Conservation (phyloP, 805 yeast genomes). For the Sporopachydermia lactativora region DNA sequence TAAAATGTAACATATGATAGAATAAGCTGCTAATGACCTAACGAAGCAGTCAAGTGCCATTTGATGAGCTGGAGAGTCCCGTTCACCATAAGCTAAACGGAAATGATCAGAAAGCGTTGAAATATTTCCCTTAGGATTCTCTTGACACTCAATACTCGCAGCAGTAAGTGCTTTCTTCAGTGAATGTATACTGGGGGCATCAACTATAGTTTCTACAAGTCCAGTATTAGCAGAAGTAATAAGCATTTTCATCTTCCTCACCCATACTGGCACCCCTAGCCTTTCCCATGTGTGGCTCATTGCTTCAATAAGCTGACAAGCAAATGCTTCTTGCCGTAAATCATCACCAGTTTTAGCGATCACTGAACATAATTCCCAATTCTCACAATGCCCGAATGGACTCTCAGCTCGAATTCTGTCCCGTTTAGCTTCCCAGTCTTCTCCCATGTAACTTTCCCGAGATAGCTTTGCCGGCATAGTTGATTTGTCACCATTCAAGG, state of each 20-base stretch:
- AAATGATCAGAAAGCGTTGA: conserved; percentile 73
- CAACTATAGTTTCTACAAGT: conserved; percentile 88
- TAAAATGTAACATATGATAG: conserved; percentile 76
- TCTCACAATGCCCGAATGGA: conserved; percentile 69
- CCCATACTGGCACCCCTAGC: conserved; percentile 68
- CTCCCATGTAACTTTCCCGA: conserved; percentile 56
- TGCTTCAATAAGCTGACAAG: conserved; percentile 83
- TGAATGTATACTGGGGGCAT: conserved; percentile 88
- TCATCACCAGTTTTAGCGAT: conserved; percentile 96
- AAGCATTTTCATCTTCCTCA: conserved; percentile 81
- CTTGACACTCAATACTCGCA: conserved; percentile 49
- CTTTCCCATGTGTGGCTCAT: conserved; percentile 76
- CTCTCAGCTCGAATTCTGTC: conserved; percentile 69
- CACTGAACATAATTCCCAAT: conserved; percentile 93
- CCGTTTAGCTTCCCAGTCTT: conserved; percentile 82
- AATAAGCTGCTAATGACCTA: conserved; percentile 81
- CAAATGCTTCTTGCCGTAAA: conserved; percentile 93
- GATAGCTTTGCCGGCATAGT: not conserved
- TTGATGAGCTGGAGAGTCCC: conserved; percentile 36
- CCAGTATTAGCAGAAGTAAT: conserved; percentile 88
- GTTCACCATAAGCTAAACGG: conserved; percentile 52
- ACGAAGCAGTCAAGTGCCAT: conserved; percentile 81
- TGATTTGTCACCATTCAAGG: conserved; percentile 13
- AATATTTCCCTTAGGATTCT: conserved; percentile 54
- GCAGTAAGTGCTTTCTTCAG: conserved; percentile 86